Conservation (phyloP, 116 monocot genomes). For the Posidonia oceanica region DNA sequence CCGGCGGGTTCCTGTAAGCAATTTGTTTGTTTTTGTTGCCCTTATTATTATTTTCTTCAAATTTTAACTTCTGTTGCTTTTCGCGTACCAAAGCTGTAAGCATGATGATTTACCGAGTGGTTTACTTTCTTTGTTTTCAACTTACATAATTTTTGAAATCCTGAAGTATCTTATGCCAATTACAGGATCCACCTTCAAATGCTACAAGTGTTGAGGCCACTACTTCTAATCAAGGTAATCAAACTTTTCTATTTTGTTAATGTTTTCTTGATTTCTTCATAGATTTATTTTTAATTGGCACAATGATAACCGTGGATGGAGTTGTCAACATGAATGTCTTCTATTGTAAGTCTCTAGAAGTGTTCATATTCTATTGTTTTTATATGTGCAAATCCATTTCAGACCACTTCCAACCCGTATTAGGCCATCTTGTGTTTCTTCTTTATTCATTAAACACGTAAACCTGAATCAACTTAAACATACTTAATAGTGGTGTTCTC, state of each 20-base stretch:
- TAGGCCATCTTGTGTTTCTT: background rate
- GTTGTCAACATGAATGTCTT: too few relatives aligned
- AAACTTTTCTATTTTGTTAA: background rate
- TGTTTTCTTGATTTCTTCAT: background rate
- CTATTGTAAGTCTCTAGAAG: background rate
- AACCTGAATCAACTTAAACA: background rate
- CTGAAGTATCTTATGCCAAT: background rate
- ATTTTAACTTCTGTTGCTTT: background rate
- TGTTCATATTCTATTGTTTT: background rate
- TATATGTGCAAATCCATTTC: background rate
- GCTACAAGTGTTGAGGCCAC: slow-evolving; percentile 30
- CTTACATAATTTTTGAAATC: too few relatives aligned
- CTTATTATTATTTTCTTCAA: slow-evolving; percentile 6
- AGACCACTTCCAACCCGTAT: background rate
- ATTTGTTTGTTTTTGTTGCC: background rate
- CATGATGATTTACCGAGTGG: background rate
- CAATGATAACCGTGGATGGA: background rate
- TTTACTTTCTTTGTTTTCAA: background rate
- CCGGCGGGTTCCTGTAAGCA: slow-evolving; percentile 84
- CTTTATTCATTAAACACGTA: background rate
- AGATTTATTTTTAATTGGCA: background rate
- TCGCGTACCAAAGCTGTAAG: too few relatives aligned
- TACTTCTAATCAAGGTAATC: slow-evolving; percentile 41
- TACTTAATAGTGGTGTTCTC: too few relatives aligned
- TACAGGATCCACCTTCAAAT: slow-evolving; percentile 73